These are phyloP conservation scores for Trichoderma sp. DNA, from an alignment of 2,329 filamentous ascomycete genomes.

Conservation along the genomic window DNA sequence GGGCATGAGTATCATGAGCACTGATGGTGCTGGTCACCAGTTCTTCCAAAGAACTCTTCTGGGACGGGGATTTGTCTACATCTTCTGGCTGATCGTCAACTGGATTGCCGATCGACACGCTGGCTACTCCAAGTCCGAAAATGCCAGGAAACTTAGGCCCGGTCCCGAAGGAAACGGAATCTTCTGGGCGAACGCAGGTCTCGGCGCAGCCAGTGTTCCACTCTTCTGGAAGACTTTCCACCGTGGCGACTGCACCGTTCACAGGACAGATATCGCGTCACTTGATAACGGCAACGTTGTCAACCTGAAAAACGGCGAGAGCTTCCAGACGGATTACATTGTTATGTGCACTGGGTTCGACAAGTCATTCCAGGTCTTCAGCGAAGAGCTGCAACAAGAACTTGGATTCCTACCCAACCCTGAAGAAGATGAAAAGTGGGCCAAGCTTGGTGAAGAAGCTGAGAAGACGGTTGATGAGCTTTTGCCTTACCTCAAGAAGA, in stretches of 20 bases:
- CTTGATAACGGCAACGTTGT: neutral
- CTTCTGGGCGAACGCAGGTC: neutral
- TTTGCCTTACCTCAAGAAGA: neutral
- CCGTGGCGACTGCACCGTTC: neutral
- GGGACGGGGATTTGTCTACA: neutral
- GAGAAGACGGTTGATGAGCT: neutral
- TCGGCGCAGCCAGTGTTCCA: neutral
- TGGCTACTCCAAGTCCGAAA: neutral
- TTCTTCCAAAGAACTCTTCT: neutral
- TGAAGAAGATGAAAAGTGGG: neutral
- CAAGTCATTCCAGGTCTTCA: slow-evolving; percentile 26
- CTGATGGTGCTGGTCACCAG: neutral
- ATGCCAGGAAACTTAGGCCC: neutral
- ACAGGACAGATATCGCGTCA: neutral
- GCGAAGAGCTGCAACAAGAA: slow-evolving; percentile 22
- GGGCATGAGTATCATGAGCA: slow-evolving; percentile 33
- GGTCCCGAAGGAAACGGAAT: neutral
- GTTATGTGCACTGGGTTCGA: slow-evolving; percentile 29
- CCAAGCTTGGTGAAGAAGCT: neutral
- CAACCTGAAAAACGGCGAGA: neutral
- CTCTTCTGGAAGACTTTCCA: neutral
- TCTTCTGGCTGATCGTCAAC: neutral
- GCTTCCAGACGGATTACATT: slow-evolving; percentile 23
- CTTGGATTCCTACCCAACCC: slow-evolving; percentile 21
- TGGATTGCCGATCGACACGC: neutral